phyloP scores from a whole-genome alignment of 1,284 basidiomycete species.

The Cerioporus squamosus region DNA sequence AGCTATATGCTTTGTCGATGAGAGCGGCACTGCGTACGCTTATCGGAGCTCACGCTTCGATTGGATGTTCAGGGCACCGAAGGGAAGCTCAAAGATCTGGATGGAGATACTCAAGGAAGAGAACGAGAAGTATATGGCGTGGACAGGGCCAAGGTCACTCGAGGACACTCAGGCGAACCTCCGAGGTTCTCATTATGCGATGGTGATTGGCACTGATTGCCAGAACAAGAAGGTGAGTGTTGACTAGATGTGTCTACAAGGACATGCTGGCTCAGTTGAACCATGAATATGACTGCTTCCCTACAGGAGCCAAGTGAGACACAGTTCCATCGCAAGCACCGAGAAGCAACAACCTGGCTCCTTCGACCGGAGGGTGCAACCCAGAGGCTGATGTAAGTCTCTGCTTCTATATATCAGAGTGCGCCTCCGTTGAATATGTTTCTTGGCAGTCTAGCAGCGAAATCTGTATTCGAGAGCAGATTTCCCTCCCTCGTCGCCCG shows the following conservation, averaged over 20 bases:
- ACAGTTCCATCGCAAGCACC: no score
- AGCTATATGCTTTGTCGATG: not conserved
- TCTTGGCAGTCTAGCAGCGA: no score
- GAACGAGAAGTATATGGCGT: not conserved
- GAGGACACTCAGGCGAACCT: not conserved
- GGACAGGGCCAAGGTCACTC: not conserved
- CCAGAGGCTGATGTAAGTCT: no score
- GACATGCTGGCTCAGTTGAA: no score
- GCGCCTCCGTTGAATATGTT: no score
- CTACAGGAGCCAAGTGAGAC: no score
- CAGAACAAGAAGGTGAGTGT: not conserved
- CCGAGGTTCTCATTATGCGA: not conserved
- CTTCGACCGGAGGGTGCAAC: no score
- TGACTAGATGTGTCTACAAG: not conserved
- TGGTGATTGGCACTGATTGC: not conserved
- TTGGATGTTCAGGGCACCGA: not conserved
- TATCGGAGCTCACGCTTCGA: not conserved
- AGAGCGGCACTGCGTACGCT: not conserved
- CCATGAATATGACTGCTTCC: no score
- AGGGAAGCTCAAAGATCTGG: not conserved
- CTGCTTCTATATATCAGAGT: no score
- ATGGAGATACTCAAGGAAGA: not conserved
- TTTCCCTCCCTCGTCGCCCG: not conserved
- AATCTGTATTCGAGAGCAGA: not conserved
- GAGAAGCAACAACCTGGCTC: no score